Evolutionary conservation across 306 rosid genomes (phyloP).

Genomic region (Cucurbita ficifolia): DNA sequence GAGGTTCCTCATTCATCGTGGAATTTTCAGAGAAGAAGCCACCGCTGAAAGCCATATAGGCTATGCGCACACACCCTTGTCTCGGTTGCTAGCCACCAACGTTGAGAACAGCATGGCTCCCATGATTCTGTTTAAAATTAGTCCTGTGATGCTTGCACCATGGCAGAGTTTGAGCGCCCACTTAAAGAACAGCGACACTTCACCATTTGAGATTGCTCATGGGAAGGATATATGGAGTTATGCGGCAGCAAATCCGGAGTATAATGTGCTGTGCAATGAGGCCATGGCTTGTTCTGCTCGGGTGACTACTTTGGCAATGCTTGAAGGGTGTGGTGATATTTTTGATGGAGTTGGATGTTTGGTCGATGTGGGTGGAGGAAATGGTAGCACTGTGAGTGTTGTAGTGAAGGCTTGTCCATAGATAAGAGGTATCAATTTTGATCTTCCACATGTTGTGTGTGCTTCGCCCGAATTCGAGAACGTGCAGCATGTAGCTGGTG

Average conservation of each 20-base stretch:
- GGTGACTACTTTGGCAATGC: neutral
- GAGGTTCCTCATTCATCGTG: constrained; percentile 33
- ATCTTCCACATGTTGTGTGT: constrained; percentile 49
- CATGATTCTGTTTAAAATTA: constrained; percentile 4
- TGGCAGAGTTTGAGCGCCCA: constrained; percentile 19
- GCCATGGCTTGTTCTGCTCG: constrained; percentile 51
- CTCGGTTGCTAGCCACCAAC: constrained; percentile 8
- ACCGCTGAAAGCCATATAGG: neutral
- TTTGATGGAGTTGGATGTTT: constrained; percentile 30
- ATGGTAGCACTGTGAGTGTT: constrained; percentile 28
- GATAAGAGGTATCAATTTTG: constrained; percentile 47
- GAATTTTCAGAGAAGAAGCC: constrained; percentile 24
- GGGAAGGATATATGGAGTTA: constrained; percentile 45
- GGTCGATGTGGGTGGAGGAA: constrained; percentile 79
- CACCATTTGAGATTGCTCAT: constrained; percentile 22
- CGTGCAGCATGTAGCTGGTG: constrained; percentile 39
- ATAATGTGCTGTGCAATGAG: constrained; percentile 33
- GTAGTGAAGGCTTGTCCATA: constrained; percentile 26
- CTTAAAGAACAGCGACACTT: neutral
- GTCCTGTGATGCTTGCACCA: constrained; percentile 17
- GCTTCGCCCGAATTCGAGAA: constrained; percentile 7
- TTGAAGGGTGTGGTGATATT: constrained; percentile 21
- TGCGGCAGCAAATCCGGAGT: constrained; percentile 12
- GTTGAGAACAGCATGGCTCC: constrained; percentile 19
- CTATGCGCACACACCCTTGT: constrained; percentile 22